These are phyloP conservation scores for Populus deltoides DNA, from an alignment of 345 rosid genomes.

Conservation along the genomic window DNA sequence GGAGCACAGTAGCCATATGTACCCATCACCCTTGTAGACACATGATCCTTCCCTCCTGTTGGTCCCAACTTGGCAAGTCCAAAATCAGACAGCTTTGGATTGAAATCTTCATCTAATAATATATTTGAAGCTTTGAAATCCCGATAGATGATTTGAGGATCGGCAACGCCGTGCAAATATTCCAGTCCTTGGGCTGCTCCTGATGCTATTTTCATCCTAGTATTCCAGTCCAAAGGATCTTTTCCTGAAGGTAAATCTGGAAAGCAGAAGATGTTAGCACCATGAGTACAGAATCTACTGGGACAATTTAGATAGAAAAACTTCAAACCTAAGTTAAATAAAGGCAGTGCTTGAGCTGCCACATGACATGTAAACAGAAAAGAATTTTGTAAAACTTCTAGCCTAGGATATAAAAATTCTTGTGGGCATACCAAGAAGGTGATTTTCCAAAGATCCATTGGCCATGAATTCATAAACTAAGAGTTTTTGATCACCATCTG, in stretches of 20 bases:
- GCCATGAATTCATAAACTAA: constrained; percentile 62
- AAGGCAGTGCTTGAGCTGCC: neutral
- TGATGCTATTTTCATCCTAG: constrained; percentile 54
- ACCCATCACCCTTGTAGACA: constrained; percentile 81
- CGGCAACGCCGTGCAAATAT: constrained; percentile 48
- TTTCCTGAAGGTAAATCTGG: constrained; percentile 40
- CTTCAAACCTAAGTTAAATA: neutral
- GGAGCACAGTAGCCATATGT: constrained; percentile 75
- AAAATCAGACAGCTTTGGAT: constrained; percentile 65
- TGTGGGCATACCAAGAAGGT: constrained; percentile 50
- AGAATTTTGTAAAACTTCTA: neutral
- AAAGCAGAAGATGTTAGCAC: neutral
- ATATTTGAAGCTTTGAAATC: constrained; percentile 70
- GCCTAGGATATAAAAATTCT: neutral
- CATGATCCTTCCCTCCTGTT: constrained; percentile 52
- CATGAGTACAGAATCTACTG: neutral
- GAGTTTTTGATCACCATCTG: constrained; percentile 61
- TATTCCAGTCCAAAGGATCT: constrained; percentile 53
- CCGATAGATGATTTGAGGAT: constrained; percentile 58
- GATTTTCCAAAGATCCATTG: constrained; percentile 65
- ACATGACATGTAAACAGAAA: neutral
- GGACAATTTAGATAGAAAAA: neutral
- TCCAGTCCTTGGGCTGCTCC: constrained; percentile 67
- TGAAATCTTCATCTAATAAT: constrained; percentile 51
- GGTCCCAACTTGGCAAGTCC: constrained; percentile 72